Evolutionary conservation across 345 rosid species (phyloP), one percentile per base, ranked within the genome.

Genomic region (Hypericum perforatum): DNA sequence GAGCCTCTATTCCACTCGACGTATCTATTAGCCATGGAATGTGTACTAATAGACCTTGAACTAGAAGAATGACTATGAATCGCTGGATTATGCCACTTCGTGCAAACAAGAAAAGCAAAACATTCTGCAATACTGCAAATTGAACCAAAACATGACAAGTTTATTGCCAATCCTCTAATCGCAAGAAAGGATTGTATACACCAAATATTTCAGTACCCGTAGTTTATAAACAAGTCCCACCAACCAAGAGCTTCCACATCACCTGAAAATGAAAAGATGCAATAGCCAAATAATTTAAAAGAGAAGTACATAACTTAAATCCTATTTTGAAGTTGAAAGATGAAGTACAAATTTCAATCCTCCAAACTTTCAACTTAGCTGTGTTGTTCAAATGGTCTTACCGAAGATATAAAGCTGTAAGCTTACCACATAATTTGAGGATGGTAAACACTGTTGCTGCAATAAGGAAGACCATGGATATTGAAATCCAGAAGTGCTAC

Each of bases 191-290:
- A 32, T 49, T 40, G 29, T 13, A 55, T 64, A 58, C 38, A 47
- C 37, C 43, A 64, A 57, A 16, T n/a, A 42, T 53, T 42, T 16
- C 13, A 57, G 32, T 84, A 84, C 92, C 98, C 89, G 13, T 75
- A 91, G 59, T 84, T 86, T 69, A 84, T 82, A 70, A 86, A 81
- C 54, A 91, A 78, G 70, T 82, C 97, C 97, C 97, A 90, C 97
- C 94, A 90, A 67, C 91, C 91, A 58, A 90, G 73, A 16, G 85
- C 86, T 37, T 70, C 80, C 45, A 90, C 82, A 60, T 82, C 96
- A 69, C 96, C 97, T 86, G 82, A 51, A 10, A 11, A 53, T 66
- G 47, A 57, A 49, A n/a, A n/a, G n/a, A n/a, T n/a, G n/a, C n/a
- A n/a, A n/a, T n/a, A n/a, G n/a, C n/a, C n/a, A n/a, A n/a, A n/a